Evolutionary conservation across 768 basidiomycete genomes (phyloP).

Genomic region (Clitopilus hobsonii): DNA sequence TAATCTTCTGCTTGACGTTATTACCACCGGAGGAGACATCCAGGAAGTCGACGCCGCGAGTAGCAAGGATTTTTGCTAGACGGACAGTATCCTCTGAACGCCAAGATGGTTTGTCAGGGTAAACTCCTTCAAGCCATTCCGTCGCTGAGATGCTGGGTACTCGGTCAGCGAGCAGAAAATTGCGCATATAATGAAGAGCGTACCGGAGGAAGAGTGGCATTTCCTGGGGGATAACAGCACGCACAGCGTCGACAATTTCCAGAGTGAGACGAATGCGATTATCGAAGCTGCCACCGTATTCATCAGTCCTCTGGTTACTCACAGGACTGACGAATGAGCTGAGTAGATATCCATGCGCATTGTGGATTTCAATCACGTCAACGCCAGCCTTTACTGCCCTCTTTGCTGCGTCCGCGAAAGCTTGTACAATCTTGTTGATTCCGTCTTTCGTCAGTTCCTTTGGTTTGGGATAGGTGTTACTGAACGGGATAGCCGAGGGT

Average conservation of each 20-base stretch:
- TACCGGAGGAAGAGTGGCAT: conserved; percentile 74
- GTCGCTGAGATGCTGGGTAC: conserved; percentile 59
- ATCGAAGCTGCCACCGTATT: conserved; percentile 69
- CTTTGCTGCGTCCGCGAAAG: conserved; percentile 48
- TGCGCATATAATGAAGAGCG: conserved; percentile 9
- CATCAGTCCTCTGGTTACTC: conserved; percentile 59
- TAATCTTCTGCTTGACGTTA: background rate
- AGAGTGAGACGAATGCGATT: conserved; percentile 62
- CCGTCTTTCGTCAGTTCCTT: conserved; percentile 52
- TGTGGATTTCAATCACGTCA: conserved; percentile 59
- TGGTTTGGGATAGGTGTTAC: conserved; percentile 41
- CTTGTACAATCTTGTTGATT: conserved; percentile 51
- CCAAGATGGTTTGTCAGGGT: conserved; percentile 63
- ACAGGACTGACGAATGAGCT: conserved; percentile 54
- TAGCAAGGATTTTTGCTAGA: conserved; percentile 41
- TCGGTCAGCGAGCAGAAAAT: background rate
- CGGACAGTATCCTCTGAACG: conserved; percentile 56
- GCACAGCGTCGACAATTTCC: conserved; percentile 60
- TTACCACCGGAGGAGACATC: conserved; percentile 53
- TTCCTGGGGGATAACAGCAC: conserved; percentile 51
- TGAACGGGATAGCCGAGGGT: conserved; percentile 47
- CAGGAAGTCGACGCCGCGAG: conserved; percentile 55
- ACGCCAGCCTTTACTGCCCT: conserved; percentile 57
- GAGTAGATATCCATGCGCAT: conserved; percentile 60
- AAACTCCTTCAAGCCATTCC: conserved; percentile 66